Percentiles rank a stretch among this genome's conserved stretches.
These are phyloP conservation scores for Colletotrichum chlorophyti DNA, from an alignment of 2,329 filamentous ascomycete genomes.

Conservation along the genomic window DNA sequence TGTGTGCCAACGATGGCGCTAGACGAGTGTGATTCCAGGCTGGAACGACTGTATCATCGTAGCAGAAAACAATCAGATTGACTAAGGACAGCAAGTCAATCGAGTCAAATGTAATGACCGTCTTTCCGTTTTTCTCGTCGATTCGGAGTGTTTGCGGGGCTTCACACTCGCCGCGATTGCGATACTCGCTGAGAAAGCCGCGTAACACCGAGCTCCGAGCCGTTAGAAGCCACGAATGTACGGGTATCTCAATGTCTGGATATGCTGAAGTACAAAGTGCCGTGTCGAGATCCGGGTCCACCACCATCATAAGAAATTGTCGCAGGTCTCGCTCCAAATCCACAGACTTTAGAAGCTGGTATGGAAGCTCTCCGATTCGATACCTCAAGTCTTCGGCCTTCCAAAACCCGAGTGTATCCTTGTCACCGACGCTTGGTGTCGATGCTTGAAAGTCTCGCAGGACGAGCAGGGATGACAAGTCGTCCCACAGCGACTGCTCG, in stretches of 20 bases:
- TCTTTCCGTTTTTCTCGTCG: conserved; percentile 54
- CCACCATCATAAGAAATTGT: conserved; percentile 52
- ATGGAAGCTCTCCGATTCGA: conserved; percentile 56
- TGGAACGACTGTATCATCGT: conserved; percentile 80
- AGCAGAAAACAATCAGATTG: conserved; percentile 81
- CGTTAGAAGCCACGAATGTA: conserved; percentile 82
- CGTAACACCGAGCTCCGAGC: conserved; percentile 76
- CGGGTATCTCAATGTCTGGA: conserved; percentile 76
- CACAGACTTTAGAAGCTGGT: conserved; percentile 65
- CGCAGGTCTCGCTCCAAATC: conserved; percentile 69
- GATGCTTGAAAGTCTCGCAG: conserved; percentile 65
- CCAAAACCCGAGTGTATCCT: conserved; percentile 51
- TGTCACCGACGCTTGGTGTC: conserved; percentile 42
- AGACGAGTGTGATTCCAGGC: conserved; percentile 84
- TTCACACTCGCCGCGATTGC: conserved; percentile 58
- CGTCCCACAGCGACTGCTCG: conserved; percentile 74
- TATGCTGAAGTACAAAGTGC: conserved; percentile 62
- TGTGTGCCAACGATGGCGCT: conserved; percentile 68
- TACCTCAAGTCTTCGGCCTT: conserved; percentile 53
- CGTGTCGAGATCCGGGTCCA: conserved; percentile 49
- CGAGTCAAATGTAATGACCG: conserved; percentile 68
- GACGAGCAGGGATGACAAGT: conserved; percentile 73
- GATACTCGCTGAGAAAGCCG: conserved; percentile 64
- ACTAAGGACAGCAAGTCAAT: conserved; percentile 81
- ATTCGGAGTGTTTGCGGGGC: conserved; percentile 68